Conservation (phyloP, 140 eudicot species). For the Cichorium intybus region DNA sequence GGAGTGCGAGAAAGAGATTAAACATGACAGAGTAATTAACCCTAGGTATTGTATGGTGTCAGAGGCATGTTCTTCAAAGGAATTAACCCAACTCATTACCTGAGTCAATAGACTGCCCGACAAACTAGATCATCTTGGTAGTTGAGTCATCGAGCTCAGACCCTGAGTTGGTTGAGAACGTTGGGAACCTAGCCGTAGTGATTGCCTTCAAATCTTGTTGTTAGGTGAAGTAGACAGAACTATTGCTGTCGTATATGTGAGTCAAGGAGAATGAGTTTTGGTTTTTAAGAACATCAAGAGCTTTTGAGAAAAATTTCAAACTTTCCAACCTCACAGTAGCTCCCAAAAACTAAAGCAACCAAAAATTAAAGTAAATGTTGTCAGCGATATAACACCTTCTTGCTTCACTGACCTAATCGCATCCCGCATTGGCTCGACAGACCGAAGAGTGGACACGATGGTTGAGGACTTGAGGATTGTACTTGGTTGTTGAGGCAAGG, state of each 20-base stretch:
- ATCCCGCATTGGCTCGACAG: conserved; percentile 92
- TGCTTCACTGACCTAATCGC: conserved; percentile 74
- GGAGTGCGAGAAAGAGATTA: too few species aligned
- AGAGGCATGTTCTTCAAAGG: too few species aligned
- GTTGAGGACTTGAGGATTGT: too few species aligned
- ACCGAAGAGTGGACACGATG: too few species aligned
- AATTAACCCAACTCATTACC: conserved; percentile 57
- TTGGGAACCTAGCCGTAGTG: conserved; percentile 44
- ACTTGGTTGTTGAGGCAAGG: too few species aligned
- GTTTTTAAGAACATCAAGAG: conserved; percentile 68
- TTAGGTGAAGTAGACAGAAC: conserved; percentile 27
- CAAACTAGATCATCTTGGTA: conserved; percentile 45
- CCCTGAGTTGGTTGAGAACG: conserved; percentile 82
- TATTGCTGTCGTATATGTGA: conserved; percentile 57
- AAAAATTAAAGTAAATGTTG: too few species aligned
- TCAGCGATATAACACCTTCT: conserved; percentile 47
- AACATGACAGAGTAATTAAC: too few species aligned
- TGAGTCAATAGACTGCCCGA: conserved; percentile 55
- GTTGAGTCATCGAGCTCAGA: conserved; percentile 85
- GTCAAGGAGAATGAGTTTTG: conserved; percentile 80
- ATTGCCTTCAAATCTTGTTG: conserved; percentile 52
- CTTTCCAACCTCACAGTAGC: conserved; percentile 71
- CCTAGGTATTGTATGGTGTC: too few species aligned
- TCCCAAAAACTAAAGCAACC: conserved; percentile 64
- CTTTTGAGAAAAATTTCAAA: conserved; percentile 68